Evolutionary conservation across 2,329 filamentous ascomycete species (phyloP), one percentile per base, ranked within the genome.

Genomic region (Fonsecaea monophora): DNA sequence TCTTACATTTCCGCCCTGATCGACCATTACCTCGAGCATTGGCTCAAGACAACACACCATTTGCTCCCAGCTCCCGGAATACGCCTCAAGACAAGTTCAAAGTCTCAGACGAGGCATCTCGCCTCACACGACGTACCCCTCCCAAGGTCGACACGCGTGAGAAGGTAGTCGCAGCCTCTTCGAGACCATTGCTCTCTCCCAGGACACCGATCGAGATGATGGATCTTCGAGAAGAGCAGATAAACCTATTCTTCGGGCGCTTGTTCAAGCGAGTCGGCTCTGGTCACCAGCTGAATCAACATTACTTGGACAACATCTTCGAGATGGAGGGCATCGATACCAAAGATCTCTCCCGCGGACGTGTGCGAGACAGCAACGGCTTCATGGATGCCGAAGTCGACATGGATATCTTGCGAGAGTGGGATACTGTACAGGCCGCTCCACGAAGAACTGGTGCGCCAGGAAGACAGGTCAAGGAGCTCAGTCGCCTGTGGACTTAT

Each of bases 1-100:
- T 93, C 5, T 80, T 94, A 40, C 85, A 91, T 75, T 73, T 73
- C 50, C 63, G 70, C 18, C 66, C 68, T n/a, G 65, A 65, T 53
- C 59, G 54, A 34, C 21, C 35, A 53, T 53, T 15, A 4, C 18
- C 48, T 15, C 34, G n/a, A 21, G 50, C 21, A 21, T n/a, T 18
- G 1, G 32, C 35, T 7, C 38, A 21, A 13, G n/a, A 21, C 32
- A 45, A 45, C 7, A 32, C 50, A 34, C 15, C 60, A 15, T n/a
- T 38, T 45, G 10, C 30, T 42, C 42, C 59, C 34, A 62, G 12
- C 42, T 48, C 30, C 2, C 50, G 10, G 21, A 50, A 9, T 18
- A 1, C 21, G 8, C 8, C n/a, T 18, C 18, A 40, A 8, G 62
- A 37, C 34, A 50, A 48, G 15, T 2, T 12, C 56, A 48, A 13